These are phyloP conservation scores for Prunus kanzakura DNA, from an alignment of 306 rosid genomes.

Conservation along the genomic window DNA sequence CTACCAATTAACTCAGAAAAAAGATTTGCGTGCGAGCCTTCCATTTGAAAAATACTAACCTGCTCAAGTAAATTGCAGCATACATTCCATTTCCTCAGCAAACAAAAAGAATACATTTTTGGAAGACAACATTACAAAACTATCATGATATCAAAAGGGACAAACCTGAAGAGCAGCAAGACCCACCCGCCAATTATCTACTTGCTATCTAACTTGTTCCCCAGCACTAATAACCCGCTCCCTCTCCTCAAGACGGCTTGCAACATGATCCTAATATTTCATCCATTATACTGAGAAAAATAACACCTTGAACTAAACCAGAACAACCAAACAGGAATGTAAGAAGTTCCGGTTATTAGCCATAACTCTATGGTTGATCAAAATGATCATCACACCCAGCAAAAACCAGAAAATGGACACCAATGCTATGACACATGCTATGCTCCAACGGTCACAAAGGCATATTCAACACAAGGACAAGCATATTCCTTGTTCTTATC, in stretches of 20 bases:
- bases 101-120: not conserved
- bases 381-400: no score
- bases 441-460: no score
- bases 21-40: not conserved
- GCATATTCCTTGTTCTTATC: no score
- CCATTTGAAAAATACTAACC: not conserved
- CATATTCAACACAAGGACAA: no score
- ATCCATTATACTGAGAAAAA: conserved; percentile 13
- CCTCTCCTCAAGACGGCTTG: conserved; percentile 83
- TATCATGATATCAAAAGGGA: conserved; percentile 22
- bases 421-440: no score
- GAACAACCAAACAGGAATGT: conserved; percentile 1
- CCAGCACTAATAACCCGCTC: conserved; percentile 71
- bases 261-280: conserved; percentile 76
- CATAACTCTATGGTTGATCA: no score
- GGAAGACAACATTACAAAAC: not conserved
- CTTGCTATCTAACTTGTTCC: conserved; percentile 83
- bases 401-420: no score
- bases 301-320: not conserved
- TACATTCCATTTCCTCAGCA: not conserved
- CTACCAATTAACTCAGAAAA: not conserved
- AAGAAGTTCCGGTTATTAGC: not conserved
- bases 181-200: conserved; percentile 95
- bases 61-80: not conserved
- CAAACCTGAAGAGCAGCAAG: conserved; percentile 91